These are phyloP conservation scores for Poterioochromonas sp. DNA, from an alignment of 352 stramenopile genomes.

Conservation along the genomic window DNA sequence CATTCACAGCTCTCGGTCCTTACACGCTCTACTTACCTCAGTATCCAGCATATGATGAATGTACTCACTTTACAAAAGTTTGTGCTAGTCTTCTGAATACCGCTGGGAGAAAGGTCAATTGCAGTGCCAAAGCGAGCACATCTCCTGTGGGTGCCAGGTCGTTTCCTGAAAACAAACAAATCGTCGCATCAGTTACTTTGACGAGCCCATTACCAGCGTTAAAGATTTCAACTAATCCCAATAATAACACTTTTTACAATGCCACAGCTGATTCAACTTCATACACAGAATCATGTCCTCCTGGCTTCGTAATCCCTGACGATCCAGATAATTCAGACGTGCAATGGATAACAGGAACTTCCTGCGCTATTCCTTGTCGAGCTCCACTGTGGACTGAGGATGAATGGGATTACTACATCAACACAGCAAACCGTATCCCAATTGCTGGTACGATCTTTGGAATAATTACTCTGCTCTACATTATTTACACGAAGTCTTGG, in stretches of 20 bases:
- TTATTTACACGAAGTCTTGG: neutral
- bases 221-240: neutral
- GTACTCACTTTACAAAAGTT: neutral
- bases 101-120: neutral
- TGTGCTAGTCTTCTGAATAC: neutral
- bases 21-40: neutral
- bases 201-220: neutral
- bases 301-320: neutral
- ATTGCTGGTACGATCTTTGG: neutral
- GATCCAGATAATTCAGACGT: neutral
- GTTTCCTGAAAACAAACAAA: neutral
- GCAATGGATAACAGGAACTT: neutral
- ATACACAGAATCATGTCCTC: neutral
- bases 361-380: neutral
- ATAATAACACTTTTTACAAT: neutral
- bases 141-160: neutral
- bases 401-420: neutral
- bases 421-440: neutral
- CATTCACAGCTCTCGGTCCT: neutral
- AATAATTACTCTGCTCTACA: neutral
- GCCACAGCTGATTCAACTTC: neutral
- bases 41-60: neutral
- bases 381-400: neutral
- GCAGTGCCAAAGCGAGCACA: neutral
- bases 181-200: neutral